Base-by-base conservation (phyloP, 768 basidiomycete genomes). In the Trametes cubensis region DNA sequence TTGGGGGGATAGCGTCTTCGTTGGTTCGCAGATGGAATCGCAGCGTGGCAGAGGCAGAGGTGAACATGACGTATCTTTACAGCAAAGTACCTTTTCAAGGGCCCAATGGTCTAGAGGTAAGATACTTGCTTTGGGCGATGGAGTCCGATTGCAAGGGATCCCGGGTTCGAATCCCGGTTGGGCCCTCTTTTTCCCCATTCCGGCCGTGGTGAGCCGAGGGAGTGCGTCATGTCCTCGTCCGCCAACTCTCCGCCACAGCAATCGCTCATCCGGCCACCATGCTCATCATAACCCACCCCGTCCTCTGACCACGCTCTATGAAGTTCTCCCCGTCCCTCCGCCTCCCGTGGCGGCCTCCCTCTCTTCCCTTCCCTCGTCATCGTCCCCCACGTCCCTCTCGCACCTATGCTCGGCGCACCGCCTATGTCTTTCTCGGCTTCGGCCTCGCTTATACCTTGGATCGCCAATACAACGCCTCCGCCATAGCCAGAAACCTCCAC, bases 101-200 rank as follows among this genome's bases (percentile, higher is more conserved):
- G 74, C 72, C 73, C 73, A 75, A 75, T 76, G 77, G 75, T 76
- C 76, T 77, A 77, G 77, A 76, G 78, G 79, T 79, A 80, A 75
- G 79, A 80, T 79, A 78, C 79, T 78, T 79, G 79, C 79, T 80
- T 80, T 80, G 79, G 78, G 77, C 61, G 15, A 28, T 10, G 47
- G 50, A 57, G 65, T 44, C 28, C 64, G 63, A 59, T 50, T 80
- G 79, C 79, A 79, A 78, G 78, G 75, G 79, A 77, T 72, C 79
- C 78, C 72, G 76, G 79, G 79, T 80, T 80, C 78, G 77, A 80
- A 76, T 78, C 79, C 79, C 77, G 70, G 78, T 76, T 76, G 75
- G 77, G 74, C 77, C 78, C 76, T 47, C 56, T 52, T 57, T 68
- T 49, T 49, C 6, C 6, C n/a, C n/a, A n/a, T n/a, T n/a, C n/a